Evolutionary conservation across 2,329 filamentous ascomycete species (phyloP).

Genomic region (Chalara sp.): DNA sequence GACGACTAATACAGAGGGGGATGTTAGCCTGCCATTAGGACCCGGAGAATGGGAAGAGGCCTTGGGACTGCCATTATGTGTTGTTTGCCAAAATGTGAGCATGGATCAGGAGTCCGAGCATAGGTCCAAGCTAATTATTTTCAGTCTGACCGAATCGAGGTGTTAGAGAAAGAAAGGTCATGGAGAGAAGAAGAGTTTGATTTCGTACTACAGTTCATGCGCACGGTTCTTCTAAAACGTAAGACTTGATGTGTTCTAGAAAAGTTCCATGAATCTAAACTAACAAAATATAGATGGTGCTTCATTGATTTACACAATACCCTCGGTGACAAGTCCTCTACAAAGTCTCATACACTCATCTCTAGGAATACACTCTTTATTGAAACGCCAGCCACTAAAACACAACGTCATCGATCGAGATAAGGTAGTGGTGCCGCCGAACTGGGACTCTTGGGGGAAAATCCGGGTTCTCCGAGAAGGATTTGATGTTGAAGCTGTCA

Average conservation of each 20-base stretch:
- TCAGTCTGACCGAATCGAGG: conserved; percentile 50
- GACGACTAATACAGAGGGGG: conserved; percentile 50
- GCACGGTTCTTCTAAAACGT: conserved; percentile 85
- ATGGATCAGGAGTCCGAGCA: too few species aligned
- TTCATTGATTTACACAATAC: conserved; percentile 78
- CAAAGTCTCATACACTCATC: conserved; percentile 78
- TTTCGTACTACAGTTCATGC: conserved; percentile 85
- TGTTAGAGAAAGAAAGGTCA: conserved; percentile 77
- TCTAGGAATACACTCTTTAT: conserved; percentile 75
- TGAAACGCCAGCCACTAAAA: conserved; percentile 73
- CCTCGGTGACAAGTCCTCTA: conserved; percentile 68
- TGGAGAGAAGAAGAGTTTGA: conserved; percentile 98
- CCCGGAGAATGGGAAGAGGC: conserved; percentile 92
- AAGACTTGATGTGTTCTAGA: conserved; percentile 30
- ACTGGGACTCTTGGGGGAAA: conserved; percentile 99
- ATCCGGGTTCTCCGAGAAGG: conserved; percentile 86
- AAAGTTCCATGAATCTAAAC: conserved; percentile 3
- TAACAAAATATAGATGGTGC: conserved; percentile 55
- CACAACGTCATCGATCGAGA: conserved; percentile 92
- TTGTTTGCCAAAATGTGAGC: conserved; percentile 90
- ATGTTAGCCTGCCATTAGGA: conserved; percentile 69
- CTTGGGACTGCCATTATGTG: conserved; percentile 77
- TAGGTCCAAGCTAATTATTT: background rate
- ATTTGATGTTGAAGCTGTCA: conserved; percentile 85
- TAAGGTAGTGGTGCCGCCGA: conserved; percentile 88